Base-by-base conservation (phyloP, 495 filamentous ascomycete genomes). In the Barbatosphaeria neglecta region DNA sequence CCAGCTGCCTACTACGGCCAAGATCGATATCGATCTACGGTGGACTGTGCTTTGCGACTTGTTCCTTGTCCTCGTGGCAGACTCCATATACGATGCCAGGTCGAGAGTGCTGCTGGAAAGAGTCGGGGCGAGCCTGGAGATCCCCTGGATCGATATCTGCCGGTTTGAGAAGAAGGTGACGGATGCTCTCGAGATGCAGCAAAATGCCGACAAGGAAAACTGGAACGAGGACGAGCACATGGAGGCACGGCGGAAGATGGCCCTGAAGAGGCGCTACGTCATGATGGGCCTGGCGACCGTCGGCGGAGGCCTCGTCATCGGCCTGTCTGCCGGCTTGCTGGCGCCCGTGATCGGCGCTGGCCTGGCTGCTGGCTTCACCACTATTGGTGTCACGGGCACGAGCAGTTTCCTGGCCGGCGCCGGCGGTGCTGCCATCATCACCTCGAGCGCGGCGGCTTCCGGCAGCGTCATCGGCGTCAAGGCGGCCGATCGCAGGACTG, bases 21-120 rank as follows among this genome's bases (percentile, higher is more conserved):
- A 86, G 48, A 84, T 99, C 45, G 89, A 97, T 54, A 94, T 99
- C 43, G 92, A 99, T 60, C 72, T 99, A 45, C 82, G 92, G 28
- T 99, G 92, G 92, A 99, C 92, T 0, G 84, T 96, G 8, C 81
- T 99, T 5, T 99, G 92, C 61, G 92, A 99, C 60, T 69, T 99
- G 13, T 99, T 99, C 62, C 76, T 99, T 16, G 80, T 94, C 6
- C 75, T 99, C 19, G 90, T 97, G 53, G 83, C 92, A n/a, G 90
- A 97, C 61, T 90, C 87, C 2, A 72, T 84, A 20, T 99, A 99
- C 62, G 92, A 99, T 62, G 74, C 90, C 5, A 81, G 92, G 25
- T 96, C 93, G 3, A 80, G 92, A 51, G 74, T 80, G 17, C 68
- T 99, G 42, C 74, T 99, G 1, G 93, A 97, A 65, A 73, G 74